Percentiles rank a stretch among this genome's conserved stretches.
Evolutionary conservation across 176 grass and related monocot genomes (phyloP).

Genomic region (Oryza glaberrima): DNA sequence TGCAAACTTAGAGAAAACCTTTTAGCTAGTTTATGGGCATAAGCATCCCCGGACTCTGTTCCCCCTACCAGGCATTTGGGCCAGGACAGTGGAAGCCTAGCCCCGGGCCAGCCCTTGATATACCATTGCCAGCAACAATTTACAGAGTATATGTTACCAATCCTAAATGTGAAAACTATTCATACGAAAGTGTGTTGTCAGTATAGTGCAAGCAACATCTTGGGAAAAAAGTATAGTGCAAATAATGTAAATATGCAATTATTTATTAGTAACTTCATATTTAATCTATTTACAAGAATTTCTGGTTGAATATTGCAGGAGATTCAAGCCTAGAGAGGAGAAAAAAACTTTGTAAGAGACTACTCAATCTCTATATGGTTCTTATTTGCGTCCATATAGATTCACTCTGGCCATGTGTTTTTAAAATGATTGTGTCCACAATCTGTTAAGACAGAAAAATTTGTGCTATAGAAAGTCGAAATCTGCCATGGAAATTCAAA

Average conservation of each 20-base stretch:
- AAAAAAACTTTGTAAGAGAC: not conserved
- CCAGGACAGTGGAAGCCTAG: not conserved
- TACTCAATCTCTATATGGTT: not conserved
- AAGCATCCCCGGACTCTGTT: not conserved
- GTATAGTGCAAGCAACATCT: not conserved
- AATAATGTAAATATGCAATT: not conserved
- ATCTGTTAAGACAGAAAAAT: not conserved
- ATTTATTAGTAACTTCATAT: not conserved
- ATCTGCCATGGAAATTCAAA: not conserved
- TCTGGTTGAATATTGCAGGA: not conserved
- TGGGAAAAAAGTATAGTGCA: not conserved
- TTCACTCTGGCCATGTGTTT: not conserved
- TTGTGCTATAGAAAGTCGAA: not conserved
- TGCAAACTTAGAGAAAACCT: not conserved
- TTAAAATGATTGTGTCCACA: not conserved
- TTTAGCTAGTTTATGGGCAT: not conserved
- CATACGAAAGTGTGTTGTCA: not conserved
- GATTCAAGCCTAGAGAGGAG: not conserved
- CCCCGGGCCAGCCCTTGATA: not conserved
- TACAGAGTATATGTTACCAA: not conserved
- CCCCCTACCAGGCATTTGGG: no score
- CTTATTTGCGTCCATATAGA: not conserved
- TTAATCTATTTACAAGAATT: not conserved
- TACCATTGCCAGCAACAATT: not conserved
- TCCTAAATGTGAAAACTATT: not conserved